Conservation (phyloP, 2,329 filamentous ascomycete genomes). For the Celoporthe dispersa region DNA sequence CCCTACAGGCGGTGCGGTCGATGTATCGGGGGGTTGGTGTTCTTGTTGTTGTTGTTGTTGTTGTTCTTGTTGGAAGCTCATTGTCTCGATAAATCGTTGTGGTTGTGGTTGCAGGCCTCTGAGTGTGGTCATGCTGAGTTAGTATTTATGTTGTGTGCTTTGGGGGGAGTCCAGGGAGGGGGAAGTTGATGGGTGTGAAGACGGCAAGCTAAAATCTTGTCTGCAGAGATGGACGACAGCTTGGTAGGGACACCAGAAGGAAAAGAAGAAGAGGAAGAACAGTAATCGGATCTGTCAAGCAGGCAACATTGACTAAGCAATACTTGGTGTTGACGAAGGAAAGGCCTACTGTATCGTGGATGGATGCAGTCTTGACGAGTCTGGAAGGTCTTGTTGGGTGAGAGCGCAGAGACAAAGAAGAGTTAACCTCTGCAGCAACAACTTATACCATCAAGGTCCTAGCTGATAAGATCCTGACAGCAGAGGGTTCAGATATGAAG, state of each 20-base stretch:
- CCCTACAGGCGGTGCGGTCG: neutral
- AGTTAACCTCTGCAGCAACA: neutral
- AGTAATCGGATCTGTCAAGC: no score
- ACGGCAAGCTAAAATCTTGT: neutral
- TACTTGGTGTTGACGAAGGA: neutral
- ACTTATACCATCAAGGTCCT: neutral
- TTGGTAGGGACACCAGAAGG: neutral
- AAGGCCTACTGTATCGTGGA: neutral
- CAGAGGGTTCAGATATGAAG: neutral
- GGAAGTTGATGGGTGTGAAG: neutral
- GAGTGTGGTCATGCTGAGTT: neutral
- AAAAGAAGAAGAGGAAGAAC: neutral
- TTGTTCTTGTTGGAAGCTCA: neutral
- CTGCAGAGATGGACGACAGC: neutral
- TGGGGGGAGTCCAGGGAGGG: neutral
- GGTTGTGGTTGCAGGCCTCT: neutral
- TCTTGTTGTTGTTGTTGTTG: neutral
- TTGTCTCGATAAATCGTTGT: neutral
- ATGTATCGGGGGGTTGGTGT: neutral
- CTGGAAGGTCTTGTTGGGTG: constrained; percentile 4
- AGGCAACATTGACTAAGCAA: neutral
- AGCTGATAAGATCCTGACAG: neutral
- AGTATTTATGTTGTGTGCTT: neutral
- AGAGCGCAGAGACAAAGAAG: neutral
- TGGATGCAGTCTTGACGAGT: neutral